Percentiles rank a stretch among this genome's conserved stretches.
These are phyloP conservation scores for Fusarium sulawesiense DNA, from an alignment of 2,329 filamentous ascomycete species.

Conservation along the genomic window DNA sequence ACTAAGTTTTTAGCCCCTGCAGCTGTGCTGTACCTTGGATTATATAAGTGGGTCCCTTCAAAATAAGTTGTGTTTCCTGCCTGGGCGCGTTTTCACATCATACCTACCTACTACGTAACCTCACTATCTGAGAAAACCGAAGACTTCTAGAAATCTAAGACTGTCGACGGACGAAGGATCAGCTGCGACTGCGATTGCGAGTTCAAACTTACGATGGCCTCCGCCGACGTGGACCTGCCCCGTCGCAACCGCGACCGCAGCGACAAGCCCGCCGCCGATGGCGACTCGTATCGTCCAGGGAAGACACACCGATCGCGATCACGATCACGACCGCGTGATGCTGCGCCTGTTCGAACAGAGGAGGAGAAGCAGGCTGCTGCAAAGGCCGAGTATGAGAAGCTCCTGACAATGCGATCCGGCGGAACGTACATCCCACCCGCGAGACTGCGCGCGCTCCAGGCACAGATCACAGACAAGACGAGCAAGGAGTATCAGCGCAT, in stretches of 20 bases:
- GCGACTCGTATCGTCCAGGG: slow-evolving; percentile 63
- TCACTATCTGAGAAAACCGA: slow-evolving; percentile 22
- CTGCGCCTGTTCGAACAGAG: slow-evolving; percentile 66
- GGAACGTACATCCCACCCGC: slow-evolving; percentile 97
- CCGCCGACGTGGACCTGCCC: slow-evolving; percentile 57
- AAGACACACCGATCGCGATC: slow-evolving; percentile 45
- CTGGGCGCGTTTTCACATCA: neutral
- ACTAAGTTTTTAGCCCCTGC: too few species aligned
- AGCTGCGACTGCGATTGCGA: slow-evolving; percentile 2
- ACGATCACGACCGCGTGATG: slow-evolving; percentile 50
- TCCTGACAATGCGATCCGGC: slow-evolving; percentile 91
- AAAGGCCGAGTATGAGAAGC: slow-evolving; percentile 93
- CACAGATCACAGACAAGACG: slow-evolving; percentile 95
- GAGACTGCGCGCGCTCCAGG: slow-evolving; percentile 88
- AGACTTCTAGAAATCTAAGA: neutral
- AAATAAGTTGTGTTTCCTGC: neutral
- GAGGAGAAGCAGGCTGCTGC: slow-evolving; percentile 89
- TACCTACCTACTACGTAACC: slow-evolving; percentile 5
- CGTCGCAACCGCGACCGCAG: slow-evolving; percentile 53
- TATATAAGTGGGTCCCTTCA: neutral
- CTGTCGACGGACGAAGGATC: neutral
- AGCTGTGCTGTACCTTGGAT: neutral
- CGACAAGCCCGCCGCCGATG: slow-evolving; percentile 53
- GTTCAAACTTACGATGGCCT: slow-evolving; percentile 54
- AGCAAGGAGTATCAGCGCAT: slow-evolving; percentile 98